Conservation (phyloP, 495 filamentous ascomycete genomes). For the Annulohypoxylon bovei region DNA sequence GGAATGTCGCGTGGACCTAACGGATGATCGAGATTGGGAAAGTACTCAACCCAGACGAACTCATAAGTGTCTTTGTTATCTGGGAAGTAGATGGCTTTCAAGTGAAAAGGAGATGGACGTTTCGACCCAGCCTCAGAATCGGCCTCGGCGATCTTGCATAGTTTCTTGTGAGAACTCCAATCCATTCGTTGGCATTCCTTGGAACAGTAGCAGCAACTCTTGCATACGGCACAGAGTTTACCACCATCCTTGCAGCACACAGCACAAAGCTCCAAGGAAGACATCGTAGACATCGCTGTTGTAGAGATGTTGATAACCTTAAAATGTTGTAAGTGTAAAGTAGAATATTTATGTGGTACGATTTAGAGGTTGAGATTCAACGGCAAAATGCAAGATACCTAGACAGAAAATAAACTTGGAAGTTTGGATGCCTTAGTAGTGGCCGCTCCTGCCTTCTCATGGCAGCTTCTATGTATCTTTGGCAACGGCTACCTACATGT, state of each 20-base stretch:
- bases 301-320: too few species aligned
- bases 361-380: too few species aligned
- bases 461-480: too few species aligned
- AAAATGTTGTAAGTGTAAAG: too few species aligned
- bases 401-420: too few species aligned
- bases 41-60: constrained; percentile 6
- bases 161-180: constrained; percentile 12
- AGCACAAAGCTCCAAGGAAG: background rate
- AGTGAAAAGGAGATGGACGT: constrained; percentile 10
- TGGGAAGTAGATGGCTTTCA: constrained; percentile 19
- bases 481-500: too few species aligned
- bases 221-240: background rate
- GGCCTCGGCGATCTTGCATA: background rate
- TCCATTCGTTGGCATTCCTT: constrained; percentile 19
- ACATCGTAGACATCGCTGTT: too few species aligned
- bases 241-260: constrained; percentile 9
- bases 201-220: constrained; percentile 26
- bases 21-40: background rate
- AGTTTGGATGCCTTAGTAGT: too few species aligned
- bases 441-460: too few species aligned
- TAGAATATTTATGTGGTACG: too few species aligned
- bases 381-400: too few species aligned
- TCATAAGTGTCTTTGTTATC: background rate
- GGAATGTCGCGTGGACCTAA: background rate
- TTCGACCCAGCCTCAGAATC: background rate